Base-by-base conservation (phyloP, 441 rosid species). In the Brassica balearica region DNA sequence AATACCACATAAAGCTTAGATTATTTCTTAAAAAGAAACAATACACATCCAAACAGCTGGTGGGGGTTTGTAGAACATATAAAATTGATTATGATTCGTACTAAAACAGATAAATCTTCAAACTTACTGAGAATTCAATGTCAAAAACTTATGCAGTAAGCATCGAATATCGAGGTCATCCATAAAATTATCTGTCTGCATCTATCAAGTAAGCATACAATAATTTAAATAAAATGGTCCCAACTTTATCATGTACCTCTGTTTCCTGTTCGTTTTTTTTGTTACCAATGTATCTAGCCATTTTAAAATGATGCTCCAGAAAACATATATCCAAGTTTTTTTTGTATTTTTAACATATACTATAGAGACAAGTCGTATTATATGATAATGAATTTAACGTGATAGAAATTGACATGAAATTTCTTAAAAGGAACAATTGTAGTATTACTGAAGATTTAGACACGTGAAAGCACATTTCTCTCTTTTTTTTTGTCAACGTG, bases 161-260 rank as follows among this genome's bases (percentile, higher is more conserved):
- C 59, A 53, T 53, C 59, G 22, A 53, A 38, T 75, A 70, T 71
- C 75, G 34, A 77, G 27, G 70, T 62, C 58, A 14, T 8, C 27
- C 34, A 20, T 53, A 14, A 14, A 48, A 32, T 5, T 36, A 8
- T 64, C 14, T 64, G 48, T 64, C 53, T 65, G 46, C n/a, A 9
- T 8, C 17, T 65, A 65, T 10, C n/a, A 17, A 65, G 53, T 38
- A 32, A 53, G 58, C 15, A 56, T 56, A 53, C 59, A 23, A 75
- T 53, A 65, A 74, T n/a, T 36, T 27, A 25, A 75, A 46, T 60
- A 43, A 75, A 61, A 9, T 60, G 69, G 79, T 43, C 63, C 68
- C 73, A 68, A 68, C 5, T 32, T 63, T 43, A 12, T 68, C 78
- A 75, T 41, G 51, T 46, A 46, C 62, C 74, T 76, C 75, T 38